A percentile compares a stretch with the other conserved stretches of the same genome.
These are phyloP conservation scores for Penicillium bialowiezense DNA, from an alignment of 495 filamentous ascomycete species.

Conservation along the genomic window DNA sequence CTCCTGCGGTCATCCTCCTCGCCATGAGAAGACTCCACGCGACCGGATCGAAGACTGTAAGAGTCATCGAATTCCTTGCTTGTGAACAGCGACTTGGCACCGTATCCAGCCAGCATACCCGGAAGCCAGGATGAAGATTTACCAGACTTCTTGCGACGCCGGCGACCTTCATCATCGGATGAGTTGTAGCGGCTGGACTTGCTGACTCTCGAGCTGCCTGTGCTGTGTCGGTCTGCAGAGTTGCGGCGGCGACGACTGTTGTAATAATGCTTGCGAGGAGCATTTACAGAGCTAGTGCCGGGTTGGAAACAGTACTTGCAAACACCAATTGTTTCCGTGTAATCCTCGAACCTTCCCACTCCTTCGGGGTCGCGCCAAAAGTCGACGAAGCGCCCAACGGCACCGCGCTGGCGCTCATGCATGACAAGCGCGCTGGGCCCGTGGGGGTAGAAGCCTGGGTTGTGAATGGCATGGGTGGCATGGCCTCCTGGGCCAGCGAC, in stretches of 20 bases:
- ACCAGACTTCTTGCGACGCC: slow-evolving; percentile 40
- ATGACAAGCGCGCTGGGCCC: slow-evolving; percentile 37
- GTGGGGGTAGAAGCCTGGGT: slow-evolving; percentile 22
- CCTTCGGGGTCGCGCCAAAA: slow-evolving; percentile 68
- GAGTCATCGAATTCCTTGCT: slow-evolving; percentile 57
- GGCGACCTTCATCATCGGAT: slow-evolving; percentile 51
- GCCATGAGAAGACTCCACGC: slow-evolving; percentile 30
- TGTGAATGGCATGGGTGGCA: slow-evolving; percentile 31
- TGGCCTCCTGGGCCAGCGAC: slow-evolving; percentile 43
- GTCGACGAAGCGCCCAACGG: slow-evolving; percentile 55
- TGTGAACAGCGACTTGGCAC: slow-evolving; percentile 52
- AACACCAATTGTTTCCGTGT: slow-evolving; percentile 68
- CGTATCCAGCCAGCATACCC: slow-evolving; percentile 53
- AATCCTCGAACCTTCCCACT: slow-evolving; percentile 68
- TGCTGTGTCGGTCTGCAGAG: slow-evolving; percentile 46
- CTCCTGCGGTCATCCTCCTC: slow-evolving; percentile 42
- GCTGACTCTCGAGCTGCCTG: slow-evolving; percentile 43
- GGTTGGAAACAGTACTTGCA: slow-evolving; percentile 69
- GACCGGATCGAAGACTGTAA: slow-evolving; percentile 54
- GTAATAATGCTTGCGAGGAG: slow-evolving; percentile 65
- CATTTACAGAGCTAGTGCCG: slow-evolving; percentile 54
- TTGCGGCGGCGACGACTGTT: slow-evolving; percentile 34
- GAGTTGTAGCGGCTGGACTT: slow-evolving; percentile 58
- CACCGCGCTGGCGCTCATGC: slow-evolving; percentile 49
- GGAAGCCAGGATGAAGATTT: slow-evolving; percentile 50